phyloP scores from a whole-genome alignment of 129 eudicot genomes.

The Glebionis coronaria region DNA sequence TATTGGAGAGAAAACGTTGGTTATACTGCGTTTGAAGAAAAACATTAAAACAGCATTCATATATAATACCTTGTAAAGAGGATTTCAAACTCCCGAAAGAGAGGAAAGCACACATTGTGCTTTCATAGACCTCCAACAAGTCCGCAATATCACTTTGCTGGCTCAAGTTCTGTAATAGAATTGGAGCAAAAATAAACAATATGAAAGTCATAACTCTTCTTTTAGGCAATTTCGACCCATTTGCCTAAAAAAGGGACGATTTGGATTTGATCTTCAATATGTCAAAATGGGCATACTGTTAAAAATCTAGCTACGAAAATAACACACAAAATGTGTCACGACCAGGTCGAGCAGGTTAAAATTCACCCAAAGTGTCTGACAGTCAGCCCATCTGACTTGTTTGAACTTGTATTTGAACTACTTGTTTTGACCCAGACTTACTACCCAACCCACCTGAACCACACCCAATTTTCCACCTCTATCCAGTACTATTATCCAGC shows the following conservation, averaged over 20 bases:
- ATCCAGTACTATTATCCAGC: slow-evolving; percentile 1
- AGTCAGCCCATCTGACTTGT: too few species aligned
- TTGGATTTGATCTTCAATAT: not conserved
- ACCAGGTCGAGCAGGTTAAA: not conserved
- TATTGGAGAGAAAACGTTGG: slow-evolving; percentile 38
- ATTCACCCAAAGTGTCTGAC: slow-evolving; percentile 5
- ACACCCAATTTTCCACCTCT: not conserved
- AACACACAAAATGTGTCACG: not conserved
- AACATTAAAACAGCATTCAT: not conserved
- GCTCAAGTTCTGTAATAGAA: slow-evolving; percentile 70
- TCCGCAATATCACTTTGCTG: slow-evolving; percentile 99
- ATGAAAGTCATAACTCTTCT: not conserved
- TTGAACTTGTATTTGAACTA: not conserved
- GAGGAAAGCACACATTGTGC: slow-evolving; percentile 76
- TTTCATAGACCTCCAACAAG: slow-evolving; percentile 79
- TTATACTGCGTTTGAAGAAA: slow-evolving; percentile 40
- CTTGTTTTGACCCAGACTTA: not conserved
- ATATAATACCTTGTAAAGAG: slow-evolving; percentile 35
- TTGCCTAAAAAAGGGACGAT: not conserved
- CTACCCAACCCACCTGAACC: not conserved
- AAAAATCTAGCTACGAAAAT: not conserved
- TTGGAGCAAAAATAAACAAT: slow-evolving; percentile 11
- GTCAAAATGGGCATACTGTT: not conserved
- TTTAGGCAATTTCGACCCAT: slow-evolving; percentile 5
- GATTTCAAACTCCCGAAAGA: slow-evolving; percentile 67